Evolutionary conservation across 306 rosid genomes (phyloP).

Genomic region (Citrullus amarus): DNA sequence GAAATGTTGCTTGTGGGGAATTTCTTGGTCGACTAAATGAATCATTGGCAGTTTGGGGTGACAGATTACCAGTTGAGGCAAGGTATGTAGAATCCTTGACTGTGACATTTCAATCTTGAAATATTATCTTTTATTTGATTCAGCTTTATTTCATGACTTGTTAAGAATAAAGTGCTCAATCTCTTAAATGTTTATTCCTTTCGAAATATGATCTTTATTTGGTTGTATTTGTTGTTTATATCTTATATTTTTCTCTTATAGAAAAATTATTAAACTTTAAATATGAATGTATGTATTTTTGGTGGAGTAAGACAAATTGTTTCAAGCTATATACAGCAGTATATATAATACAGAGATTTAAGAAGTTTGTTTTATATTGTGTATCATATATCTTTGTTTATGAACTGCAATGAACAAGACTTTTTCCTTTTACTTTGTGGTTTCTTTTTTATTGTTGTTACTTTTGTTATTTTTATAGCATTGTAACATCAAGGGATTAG

Average conservation of each 20-base stretch:
- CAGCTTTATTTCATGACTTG: not conserved
- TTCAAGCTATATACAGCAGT: not conserved
- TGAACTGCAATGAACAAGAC: not conserved
- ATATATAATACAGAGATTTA: not conserved
- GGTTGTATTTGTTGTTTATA: no score
- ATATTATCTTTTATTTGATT: not conserved
- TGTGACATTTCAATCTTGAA: not conserved
- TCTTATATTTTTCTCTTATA: not conserved
- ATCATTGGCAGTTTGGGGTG: slow-evolving; percentile 79
- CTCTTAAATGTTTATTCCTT: not conserved
- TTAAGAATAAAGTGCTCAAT: not conserved
- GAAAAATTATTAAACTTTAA: not conserved
- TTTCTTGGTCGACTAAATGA: slow-evolving; percentile 59
- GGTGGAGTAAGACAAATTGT: not conserved
- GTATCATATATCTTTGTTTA: not conserved
- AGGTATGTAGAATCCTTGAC: slow-evolving; percentile 39
- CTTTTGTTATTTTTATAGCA: not conserved
- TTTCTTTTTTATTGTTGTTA: not conserved
- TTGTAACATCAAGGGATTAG: not conserved
- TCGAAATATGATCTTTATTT: no score
- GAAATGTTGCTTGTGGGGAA: slow-evolving; percentile 49
- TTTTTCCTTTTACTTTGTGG: not conserved
- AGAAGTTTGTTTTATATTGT: not conserved
- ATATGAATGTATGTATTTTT: not conserved
- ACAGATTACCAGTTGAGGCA: slow-evolving; percentile 58